A percentile compares a stretch with the other conserved stretches of the same genome.
Conservation (phyloP, 164 flowering plant species). For the Santalum album region DNA sequence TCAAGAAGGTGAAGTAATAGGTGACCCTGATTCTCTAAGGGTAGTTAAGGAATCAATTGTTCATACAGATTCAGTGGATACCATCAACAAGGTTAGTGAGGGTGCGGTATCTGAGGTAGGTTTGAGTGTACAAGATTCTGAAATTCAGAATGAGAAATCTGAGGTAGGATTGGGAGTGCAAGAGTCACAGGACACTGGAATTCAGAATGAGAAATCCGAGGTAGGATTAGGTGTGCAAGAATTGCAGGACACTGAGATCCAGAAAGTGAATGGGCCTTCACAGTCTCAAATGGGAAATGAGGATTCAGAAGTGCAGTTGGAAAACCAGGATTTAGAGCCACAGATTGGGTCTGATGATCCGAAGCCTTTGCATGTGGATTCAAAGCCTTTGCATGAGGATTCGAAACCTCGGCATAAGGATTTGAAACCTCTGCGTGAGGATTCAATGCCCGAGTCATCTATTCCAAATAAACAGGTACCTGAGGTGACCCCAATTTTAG, state of each 20-base stretch:
- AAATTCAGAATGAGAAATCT: constrained; percentile 22
- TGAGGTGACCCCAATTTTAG: constrained; percentile 80
- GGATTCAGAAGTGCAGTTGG: neutral
- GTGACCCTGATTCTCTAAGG: too few species aligned
- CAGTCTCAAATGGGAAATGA: constrained; percentile 13
- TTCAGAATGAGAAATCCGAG: constrained; percentile 6
- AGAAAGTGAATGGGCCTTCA: constrained; percentile 24
- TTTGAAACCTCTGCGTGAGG: too few species aligned
- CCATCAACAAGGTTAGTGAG: constrained; percentile 14
- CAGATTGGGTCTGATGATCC: constrained; percentile 15
- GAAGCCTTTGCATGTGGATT: constrained; percentile 16
- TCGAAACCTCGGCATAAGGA: too few species aligned
- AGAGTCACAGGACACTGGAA: too few species aligned
- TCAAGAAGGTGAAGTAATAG: too few species aligned
- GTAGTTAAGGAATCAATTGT: constrained; percentile 17
- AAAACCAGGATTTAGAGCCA: constrained; percentile 11
- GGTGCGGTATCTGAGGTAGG: constrained; percentile 19
- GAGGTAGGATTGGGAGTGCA: neutral
- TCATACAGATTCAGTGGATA: constrained; percentile 19
- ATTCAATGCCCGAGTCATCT: constrained; percentile 25
- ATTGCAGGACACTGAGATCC: constrained; percentile 16
- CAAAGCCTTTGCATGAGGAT: too few species aligned
- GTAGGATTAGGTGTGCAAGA: constrained; percentile 17
- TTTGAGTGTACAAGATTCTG: too few species aligned
- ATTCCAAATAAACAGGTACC: constrained; percentile 67